Evolutionary conservation across 2,329 filamentous ascomycete species (phyloP).

Genomic region (Escovopsis sp.): DNA sequence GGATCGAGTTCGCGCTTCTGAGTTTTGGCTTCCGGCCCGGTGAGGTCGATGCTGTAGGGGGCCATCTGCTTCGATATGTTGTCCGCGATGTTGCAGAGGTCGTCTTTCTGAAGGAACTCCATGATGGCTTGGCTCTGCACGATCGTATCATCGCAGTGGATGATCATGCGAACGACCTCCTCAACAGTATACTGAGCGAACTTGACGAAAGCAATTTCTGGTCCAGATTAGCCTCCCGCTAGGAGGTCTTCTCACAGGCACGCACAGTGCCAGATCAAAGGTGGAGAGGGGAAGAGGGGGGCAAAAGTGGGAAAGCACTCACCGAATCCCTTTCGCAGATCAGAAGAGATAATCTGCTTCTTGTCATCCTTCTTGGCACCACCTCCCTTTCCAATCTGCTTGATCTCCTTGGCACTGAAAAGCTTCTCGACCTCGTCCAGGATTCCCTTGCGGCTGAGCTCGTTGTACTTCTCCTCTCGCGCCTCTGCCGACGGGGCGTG

Average conservation of each 20-base stretch:
- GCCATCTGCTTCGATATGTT: constrained; percentile 84
- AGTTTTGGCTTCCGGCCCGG: constrained; percentile 64
- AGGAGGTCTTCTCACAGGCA: too few relatives aligned
- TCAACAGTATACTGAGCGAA: constrained; percentile 76
- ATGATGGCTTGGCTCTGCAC: constrained; percentile 83
- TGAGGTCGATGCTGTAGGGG: constrained; percentile 94
- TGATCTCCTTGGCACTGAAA: constrained; percentile 95
- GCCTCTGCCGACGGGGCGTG: constrained; percentile 75
- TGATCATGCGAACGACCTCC: constrained; percentile 80
- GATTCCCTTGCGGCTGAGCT: constrained; percentile 86
- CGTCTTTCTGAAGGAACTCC: constrained; percentile 89
- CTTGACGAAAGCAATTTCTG: constrained; percentile 81
- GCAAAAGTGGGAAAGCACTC: constrained; percentile 15
- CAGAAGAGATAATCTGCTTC: constrained; percentile 89
- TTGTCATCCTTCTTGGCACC: constrained; percentile 75
- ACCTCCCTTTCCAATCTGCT: constrained; percentile 58
- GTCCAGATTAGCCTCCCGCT: constrained; percentile 17
- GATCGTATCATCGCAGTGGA: constrained; percentile 83
- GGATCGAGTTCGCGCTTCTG: constrained; percentile 76
- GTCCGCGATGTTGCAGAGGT: constrained; percentile 82
- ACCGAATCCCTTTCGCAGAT: constrained; percentile 78
- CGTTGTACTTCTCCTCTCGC: constrained; percentile 89
- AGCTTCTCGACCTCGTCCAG: constrained; percentile 94
- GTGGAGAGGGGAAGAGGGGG: too few relatives aligned
- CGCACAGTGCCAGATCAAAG: too few relatives aligned